phyloP scores from a whole-genome alignment of 2,329 filamentous ascomycete genomes.

The Meredithiella fracta region DNA sequence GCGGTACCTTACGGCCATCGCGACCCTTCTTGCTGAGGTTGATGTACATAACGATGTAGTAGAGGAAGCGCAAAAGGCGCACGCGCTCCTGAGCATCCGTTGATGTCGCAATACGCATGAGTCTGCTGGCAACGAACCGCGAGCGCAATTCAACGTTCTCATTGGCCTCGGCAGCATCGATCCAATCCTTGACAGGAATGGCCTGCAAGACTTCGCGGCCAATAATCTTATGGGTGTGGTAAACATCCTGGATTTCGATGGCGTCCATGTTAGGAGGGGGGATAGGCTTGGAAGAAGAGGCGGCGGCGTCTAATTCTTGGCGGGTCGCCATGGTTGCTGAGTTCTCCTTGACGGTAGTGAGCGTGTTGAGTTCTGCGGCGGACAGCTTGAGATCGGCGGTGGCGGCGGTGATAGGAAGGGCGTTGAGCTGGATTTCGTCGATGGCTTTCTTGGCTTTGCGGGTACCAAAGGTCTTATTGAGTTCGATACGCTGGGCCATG shows the following conservation, averaged over 20 bases:
- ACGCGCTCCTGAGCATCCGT: slow-evolving; percentile 36
- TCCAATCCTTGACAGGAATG: slow-evolving; percentile 59
- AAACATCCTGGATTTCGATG: slow-evolving; percentile 53
- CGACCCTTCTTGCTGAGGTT: slow-evolving; percentile 30
- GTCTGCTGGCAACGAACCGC: slow-evolving; percentile 47
- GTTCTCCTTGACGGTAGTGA: slow-evolving; percentile 44
- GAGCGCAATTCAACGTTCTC: slow-evolving; percentile 41
- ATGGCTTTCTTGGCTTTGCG: slow-evolving; percentile 74
- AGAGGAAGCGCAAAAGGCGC: slow-evolving; percentile 43
- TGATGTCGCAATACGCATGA: slow-evolving; percentile 37
- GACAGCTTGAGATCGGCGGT: slow-evolving; percentile 34
- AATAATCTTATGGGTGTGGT: slow-evolving; percentile 49
- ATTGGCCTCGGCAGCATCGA: slow-evolving; percentile 44
- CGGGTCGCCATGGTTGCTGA: slow-evolving; percentile 50
- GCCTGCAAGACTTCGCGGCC: slow-evolving; percentile 49
- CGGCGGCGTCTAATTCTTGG: slow-evolving; percentile 46
- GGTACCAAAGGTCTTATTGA: slow-evolving; percentile 67
- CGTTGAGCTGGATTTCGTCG: slow-evolving; percentile 50
- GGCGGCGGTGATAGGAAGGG: slow-evolving; percentile 36
- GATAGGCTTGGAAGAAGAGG: slow-evolving; percentile 55
- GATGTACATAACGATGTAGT: slow-evolving; percentile 39
- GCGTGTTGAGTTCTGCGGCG: slow-evolving; percentile 39
- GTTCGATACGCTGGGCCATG: slow-evolving; percentile 46
- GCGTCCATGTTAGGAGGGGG: slow-evolving; percentile 54
- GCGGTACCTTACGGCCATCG: slow-evolving; percentile 36